Evolutionary conservation across 2,329 filamentous ascomycete species (phyloP).

Genomic region (Dactylellina leptospora): DNA sequence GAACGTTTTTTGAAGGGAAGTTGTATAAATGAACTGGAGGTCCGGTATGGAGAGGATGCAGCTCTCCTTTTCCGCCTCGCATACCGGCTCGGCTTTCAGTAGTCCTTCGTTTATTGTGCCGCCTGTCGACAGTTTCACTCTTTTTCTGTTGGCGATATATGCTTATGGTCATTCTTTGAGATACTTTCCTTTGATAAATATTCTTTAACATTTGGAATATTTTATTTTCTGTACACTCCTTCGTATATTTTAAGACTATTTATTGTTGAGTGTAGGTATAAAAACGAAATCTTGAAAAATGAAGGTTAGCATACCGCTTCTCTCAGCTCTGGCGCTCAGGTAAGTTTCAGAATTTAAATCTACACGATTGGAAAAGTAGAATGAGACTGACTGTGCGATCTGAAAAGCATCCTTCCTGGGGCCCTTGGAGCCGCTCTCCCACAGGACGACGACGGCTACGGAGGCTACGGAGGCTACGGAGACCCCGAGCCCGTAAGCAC

Average conservation of each 20-base stretch:
- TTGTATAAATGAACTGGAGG: not conserved
- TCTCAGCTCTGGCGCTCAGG: not conserved
- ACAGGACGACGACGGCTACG: not conserved
- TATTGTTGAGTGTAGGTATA: no score
- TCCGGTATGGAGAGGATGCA: not conserved
- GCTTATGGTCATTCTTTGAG: not conserved
- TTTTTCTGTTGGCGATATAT: not conserved
- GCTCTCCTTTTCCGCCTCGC: not conserved
- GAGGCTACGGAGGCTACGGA: not conserved
- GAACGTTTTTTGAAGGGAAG: not conserved
- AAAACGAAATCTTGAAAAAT: not conserved
- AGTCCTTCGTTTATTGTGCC: not conserved
- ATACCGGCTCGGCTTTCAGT: not conserved
- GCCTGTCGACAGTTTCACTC: not conserved
- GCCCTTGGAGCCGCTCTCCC: not conserved
- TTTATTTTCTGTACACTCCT: not conserved
- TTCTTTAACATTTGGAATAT: not conserved
- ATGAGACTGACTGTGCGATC: not conserved
- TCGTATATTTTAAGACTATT: no score
- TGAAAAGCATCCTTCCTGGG: not conserved
- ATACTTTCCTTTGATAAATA: no score
- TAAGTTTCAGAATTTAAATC: not conserved
- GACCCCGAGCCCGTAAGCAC: not conserved
- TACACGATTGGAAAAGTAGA: no score
- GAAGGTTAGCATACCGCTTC: constrained; percentile 4